These are phyloP conservation scores for Oropetium thomaeum DNA, from an alignment of 176 grass and related monocot species.

Conservation along the genomic window DNA sequence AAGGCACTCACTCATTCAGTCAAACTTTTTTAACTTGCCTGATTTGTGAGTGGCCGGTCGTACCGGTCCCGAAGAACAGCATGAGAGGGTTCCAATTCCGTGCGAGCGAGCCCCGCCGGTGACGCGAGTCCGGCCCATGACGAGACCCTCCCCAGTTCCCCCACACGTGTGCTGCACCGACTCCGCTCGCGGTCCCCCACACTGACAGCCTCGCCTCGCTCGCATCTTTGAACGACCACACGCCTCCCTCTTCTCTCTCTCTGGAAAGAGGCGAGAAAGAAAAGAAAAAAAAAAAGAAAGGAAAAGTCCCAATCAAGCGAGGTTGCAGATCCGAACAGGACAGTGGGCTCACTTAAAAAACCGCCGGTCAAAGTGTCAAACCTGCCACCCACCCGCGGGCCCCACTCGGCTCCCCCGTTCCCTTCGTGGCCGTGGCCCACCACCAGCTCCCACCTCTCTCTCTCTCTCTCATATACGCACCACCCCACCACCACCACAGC, in stretches of 20 bases:
- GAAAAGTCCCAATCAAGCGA: background rate
- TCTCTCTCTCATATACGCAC: background rate
- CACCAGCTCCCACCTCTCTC: background rate
- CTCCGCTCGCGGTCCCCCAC: no score
- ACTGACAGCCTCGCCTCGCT: conserved; percentile 36
- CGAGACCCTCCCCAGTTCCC: no score
- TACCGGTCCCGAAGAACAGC: background rate
- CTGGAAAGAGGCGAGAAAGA: no score
- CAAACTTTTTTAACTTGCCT: background rate
- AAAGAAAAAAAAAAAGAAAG: background rate
- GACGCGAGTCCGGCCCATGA: background rate
- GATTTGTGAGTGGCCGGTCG: background rate
- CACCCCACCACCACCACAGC: background rate
- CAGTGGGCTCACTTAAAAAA: background rate
- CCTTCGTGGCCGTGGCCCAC: background rate
- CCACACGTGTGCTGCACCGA: conserved; percentile 40
- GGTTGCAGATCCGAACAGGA: conserved; percentile 21
- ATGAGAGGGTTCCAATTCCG: background rate
- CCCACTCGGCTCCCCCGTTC: background rate
- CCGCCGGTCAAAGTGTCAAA: conserved; percentile 79
- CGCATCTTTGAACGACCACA: conserved; percentile 29
- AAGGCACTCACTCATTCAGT: background rate
- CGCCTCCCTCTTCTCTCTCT: background rate
- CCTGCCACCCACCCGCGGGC: conserved; percentile 44
- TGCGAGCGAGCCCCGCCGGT: background rate